A percentile compares a stretch with the other conserved stretches of the same genome.
Conservation (phyloP, 2,329 filamentous ascomycete species). For the Talaromyces sp. region DNA sequence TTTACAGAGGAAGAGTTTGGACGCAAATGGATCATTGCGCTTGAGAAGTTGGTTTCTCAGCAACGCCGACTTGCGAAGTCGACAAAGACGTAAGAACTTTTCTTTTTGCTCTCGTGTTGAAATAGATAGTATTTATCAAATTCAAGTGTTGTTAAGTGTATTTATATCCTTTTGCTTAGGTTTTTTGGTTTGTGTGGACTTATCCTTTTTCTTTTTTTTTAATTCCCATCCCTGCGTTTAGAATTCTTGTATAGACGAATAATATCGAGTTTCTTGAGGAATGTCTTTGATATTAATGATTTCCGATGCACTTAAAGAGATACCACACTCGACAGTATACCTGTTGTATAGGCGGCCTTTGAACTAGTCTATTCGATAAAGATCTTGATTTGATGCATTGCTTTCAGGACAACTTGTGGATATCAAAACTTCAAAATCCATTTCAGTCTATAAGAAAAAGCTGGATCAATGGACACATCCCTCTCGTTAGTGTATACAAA, state of each 20-base stretch:
- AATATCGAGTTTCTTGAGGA: neutral
- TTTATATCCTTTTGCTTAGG: neutral
- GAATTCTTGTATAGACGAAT: neutral
- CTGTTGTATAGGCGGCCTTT: no score
- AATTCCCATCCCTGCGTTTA: neutral
- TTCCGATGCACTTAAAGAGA: neutral
- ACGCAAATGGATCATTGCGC: constrained; percentile 67
- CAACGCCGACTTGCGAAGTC: neutral
- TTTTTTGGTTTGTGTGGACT: neutral
- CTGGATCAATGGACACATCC: neutral
- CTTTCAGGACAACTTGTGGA: no score
- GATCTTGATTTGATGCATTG: no score
- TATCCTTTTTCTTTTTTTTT: neutral
- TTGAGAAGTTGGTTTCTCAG: constrained; percentile 54
- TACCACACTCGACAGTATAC: neutral
- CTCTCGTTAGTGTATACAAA: neutral
- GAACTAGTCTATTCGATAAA: no score
- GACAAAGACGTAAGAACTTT: neutral
- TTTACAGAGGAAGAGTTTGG: constrained; percentile 88
- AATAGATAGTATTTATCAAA: neutral
- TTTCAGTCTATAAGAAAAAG: neutral
- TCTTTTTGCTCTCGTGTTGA: neutral
- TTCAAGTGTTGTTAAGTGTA: neutral
- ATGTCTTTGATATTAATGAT: neutral
- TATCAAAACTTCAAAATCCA: no score